Conservation (phyloP, 164 flowering plant species). For the Berberis thunbergii region DNA sequence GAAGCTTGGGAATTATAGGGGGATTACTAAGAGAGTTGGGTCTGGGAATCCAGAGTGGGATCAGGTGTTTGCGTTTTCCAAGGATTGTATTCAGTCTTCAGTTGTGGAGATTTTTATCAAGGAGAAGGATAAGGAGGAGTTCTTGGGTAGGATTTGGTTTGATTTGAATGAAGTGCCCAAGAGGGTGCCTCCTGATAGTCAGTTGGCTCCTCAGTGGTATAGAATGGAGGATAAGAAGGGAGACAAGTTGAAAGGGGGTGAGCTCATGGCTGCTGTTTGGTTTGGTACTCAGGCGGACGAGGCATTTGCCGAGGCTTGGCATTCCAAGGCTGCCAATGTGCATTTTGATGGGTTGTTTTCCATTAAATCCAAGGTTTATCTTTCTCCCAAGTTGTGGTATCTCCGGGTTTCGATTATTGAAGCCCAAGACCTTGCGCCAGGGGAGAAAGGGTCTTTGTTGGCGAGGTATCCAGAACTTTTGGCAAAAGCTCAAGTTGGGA, state of each 20-base stretch:
- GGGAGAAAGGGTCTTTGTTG: constrained; percentile 15
- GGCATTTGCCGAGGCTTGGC: constrained; percentile 83
- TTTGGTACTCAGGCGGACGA: constrained; percentile 90
- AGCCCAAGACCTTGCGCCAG: constrained; percentile 26
- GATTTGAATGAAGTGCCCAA: constrained; percentile 69
- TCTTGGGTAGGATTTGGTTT: constrained; percentile 54
- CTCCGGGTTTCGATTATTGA: constrained; percentile 23
- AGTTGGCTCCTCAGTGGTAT: constrained; percentile 81
- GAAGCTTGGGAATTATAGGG: constrained; percentile 33
- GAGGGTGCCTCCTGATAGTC: constrained; percentile 81
- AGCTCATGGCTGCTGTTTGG: constrained; percentile 85
- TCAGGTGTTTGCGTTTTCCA: constrained; percentile 73
- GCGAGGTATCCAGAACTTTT: constrained; percentile 20
- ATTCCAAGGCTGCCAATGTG: constrained; percentile 41
- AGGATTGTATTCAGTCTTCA: constrained; percentile 70
- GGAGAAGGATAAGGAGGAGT: constrained; percentile 69
- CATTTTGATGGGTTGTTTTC: constrained; percentile 19
- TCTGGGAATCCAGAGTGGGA: constrained; percentile 62
- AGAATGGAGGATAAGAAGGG: constrained; percentile 60
- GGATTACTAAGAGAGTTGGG: constrained; percentile 17
- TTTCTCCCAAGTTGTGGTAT: constrained; percentile 30
- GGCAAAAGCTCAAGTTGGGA: constrained; percentile 25
- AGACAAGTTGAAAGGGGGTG: constrained; percentile 53
- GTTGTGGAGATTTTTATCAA: constrained; percentile 60
- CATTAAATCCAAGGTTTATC: constrained; percentile 27